These are phyloP conservation scores for Schwanniomyces occidentalis DNA, from an alignment of 805 yeast species.

Conservation along the genomic window DNA sequence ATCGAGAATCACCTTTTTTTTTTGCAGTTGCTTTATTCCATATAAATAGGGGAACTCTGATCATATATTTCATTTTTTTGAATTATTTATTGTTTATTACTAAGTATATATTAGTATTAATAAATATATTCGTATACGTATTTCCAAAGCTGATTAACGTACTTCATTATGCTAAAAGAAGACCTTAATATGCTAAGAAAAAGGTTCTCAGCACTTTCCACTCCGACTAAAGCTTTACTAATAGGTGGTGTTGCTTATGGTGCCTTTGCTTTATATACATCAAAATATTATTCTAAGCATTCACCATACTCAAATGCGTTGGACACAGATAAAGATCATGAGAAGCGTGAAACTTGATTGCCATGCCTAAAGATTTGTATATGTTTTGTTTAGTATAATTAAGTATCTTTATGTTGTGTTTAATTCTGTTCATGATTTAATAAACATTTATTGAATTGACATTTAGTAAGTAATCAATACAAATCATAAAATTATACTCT, in stretches of 20 bases:
- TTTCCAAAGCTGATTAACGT: neutral
- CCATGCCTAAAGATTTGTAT: too few relatives aligned
- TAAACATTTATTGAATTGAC: too few relatives aligned
- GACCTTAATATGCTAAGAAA: neutral
- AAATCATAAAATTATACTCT: too few relatives aligned
- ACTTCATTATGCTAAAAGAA: neutral
- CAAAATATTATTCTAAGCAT: slow-evolving; percentile 27
- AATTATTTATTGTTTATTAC: neutral
- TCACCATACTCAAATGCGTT: too few relatives aligned
- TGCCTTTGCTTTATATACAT: slow-evolving; percentile 33
- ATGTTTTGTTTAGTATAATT: too few relatives aligned
- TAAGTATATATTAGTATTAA: neutral
- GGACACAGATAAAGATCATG: too few relatives aligned
- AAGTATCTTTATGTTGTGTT: too few relatives aligned
- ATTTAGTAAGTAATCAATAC: too few relatives aligned
- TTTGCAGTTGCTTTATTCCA: neutral
- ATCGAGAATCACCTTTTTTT: neutral
- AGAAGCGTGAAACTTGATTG: too few relatives aligned
- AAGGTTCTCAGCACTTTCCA: neutral
- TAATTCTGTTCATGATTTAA: too few relatives aligned
- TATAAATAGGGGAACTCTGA: neutral
- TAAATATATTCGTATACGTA: neutral
- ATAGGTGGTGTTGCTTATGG: slow-evolving; percentile 35
- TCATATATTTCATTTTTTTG: neutral
- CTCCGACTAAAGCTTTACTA: slow-evolving; percentile 27